These are phyloP conservation scores for Coemansia sp. DNA, from an alignment of 192 early-diverging fungal genomes.

Conservation along the genomic window DNA sequence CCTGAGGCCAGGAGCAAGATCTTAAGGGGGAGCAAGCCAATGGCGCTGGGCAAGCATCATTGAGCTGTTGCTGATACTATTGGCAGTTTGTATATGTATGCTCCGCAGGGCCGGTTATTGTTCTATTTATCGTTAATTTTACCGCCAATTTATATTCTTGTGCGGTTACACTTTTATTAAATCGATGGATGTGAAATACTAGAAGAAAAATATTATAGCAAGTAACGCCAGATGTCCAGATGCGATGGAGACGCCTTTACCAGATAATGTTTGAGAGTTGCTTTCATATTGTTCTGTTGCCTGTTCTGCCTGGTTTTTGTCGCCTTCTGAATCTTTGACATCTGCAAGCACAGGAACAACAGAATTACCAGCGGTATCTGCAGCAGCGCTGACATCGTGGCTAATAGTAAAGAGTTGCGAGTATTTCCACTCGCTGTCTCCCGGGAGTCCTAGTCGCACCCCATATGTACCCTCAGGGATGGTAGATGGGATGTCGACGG, in stretches of 20 bases:
- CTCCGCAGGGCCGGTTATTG: not conserved
- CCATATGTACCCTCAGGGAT: slow-evolving; percentile 23
- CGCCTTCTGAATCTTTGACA: not conserved
- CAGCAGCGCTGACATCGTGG: not conserved
- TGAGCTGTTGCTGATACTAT: slow-evolving; percentile 5
- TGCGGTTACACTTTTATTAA: not conserved
- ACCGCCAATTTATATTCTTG: not conserved
- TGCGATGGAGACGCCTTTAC: not conserved
- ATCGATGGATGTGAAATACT: not conserved
- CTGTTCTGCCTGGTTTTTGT: not conserved
- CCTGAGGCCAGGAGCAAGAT: slow-evolving; percentile 44
- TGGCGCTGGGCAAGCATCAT: slow-evolving; percentile 33
- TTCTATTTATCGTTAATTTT: not conserved
- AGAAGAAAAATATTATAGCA: not conserved
- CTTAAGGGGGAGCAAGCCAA: slow-evolving; percentile 44
- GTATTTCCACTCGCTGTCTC: slow-evolving; percentile 16
- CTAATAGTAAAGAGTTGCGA: slow-evolving; percentile 25
- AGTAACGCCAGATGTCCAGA: not conserved
- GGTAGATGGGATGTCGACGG: slow-evolving; percentile 14
- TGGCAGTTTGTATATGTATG: not conserved
- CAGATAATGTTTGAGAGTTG: not conserved
- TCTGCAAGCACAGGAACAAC: not conserved
- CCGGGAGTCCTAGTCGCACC: slow-evolving; percentile 15
- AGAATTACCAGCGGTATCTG: not conserved
- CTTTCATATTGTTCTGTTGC: not conserved